These are phyloP conservation scores for Venturia effusa DNA, from an alignment of 2,329 filamentous ascomycete genomes.

Conservation along the genomic window DNA sequence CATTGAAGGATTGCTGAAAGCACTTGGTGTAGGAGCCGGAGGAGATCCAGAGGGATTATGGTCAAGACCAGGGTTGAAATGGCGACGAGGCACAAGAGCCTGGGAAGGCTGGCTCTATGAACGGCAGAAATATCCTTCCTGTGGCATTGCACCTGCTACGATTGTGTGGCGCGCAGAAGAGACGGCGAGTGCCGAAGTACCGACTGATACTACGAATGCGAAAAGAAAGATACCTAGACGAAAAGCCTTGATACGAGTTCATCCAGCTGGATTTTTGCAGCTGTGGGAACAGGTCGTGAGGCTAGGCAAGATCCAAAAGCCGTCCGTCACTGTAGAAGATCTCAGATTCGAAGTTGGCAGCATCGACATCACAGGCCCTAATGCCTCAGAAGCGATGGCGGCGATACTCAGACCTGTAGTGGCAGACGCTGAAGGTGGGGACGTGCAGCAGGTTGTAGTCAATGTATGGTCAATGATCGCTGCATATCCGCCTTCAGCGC, in stretches of 20 bases:
- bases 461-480: not conserved
- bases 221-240: slow-evolving; percentile 29
- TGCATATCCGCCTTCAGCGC: slow-evolving; percentile 39
- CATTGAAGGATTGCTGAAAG: slow-evolving; percentile 55
- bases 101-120: slow-evolving; percentile 50
- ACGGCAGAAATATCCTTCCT: slow-evolving; percentile 38
- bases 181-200: slow-evolving; percentile 16
- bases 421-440: not conserved
- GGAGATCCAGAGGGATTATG: slow-evolving; percentile 45
- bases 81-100: slow-evolving; percentile 52
- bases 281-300: slow-evolving; percentile 53
- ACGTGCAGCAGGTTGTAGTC: not conserved
- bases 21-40: slow-evolving; percentile 46
- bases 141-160: slow-evolving; percentile 57
- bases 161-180: slow-evolving; percentile 59
- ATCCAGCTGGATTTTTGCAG: slow-evolving; percentile 69
- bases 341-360: slow-evolving; percentile 63
- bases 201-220: slow-evolving; percentile 17
- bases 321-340: slow-evolving; percentile 54
- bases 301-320: slow-evolving; percentile 48
- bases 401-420: slow-evolving; percentile 3
- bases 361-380: slow-evolving; percentile 60
- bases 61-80: slow-evolving; percentile 55
- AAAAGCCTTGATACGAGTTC: slow-evolving; percentile 60
- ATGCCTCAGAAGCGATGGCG: slow-evolving; percentile 62